These are phyloP conservation scores for Verticillium nubilum DNA, from an alignment of 2,329 filamentous ascomycete species.

Conservation along the genomic window DNA sequence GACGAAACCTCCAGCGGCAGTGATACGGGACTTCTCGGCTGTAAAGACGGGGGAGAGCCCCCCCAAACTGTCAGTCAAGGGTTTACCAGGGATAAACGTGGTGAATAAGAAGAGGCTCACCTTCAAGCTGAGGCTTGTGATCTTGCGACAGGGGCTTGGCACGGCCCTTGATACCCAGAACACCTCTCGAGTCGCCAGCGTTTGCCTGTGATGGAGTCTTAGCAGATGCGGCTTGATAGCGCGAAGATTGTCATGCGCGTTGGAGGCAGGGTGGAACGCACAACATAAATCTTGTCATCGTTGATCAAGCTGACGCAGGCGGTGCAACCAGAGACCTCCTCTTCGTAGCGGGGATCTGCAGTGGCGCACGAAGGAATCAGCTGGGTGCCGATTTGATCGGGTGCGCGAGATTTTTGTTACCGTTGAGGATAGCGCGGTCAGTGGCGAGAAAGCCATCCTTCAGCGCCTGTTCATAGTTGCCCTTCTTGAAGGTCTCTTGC, in stretches of 20 bases:
- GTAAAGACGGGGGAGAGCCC: slow-evolving; percentile 14
- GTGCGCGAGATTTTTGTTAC: slow-evolving; percentile 42
- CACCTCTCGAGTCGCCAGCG: slow-evolving; percentile 90
- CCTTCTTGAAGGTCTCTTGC: slow-evolving; percentile 87
- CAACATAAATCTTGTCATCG: slow-evolving; percentile 88
- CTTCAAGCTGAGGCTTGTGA: slow-evolving; percentile 98
- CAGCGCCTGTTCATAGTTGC: slow-evolving; percentile 89
- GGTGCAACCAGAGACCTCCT: slow-evolving; percentile 97
- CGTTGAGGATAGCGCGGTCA: slow-evolving; percentile 90
- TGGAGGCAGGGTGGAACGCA: slow-evolving; percentile 46
- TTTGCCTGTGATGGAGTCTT: slow-evolving; percentile 66
- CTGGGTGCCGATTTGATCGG: neutral
- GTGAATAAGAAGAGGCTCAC: slow-evolving; percentile 38
- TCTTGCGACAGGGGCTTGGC: slow-evolving; percentile 98
- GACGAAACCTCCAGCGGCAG: slow-evolving; percentile 92
- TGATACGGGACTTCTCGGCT: slow-evolving; percentile 96
- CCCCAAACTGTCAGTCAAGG: neutral
- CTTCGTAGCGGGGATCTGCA: slow-evolving; percentile 90
- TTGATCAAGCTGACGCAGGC: slow-evolving; percentile 88
- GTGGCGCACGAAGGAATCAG: neutral
- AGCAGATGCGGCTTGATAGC: slow-evolving; percentile 3
- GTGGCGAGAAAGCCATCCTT: slow-evolving; percentile 97
- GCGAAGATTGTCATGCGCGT: neutral
- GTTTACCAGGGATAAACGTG: neutral
- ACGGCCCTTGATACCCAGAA: slow-evolving; percentile 92